These are phyloP conservation scores for Colletotrichum sp. DNA, from an alignment of 2,329 filamentous ascomycete species.

Conservation along the genomic window DNA sequence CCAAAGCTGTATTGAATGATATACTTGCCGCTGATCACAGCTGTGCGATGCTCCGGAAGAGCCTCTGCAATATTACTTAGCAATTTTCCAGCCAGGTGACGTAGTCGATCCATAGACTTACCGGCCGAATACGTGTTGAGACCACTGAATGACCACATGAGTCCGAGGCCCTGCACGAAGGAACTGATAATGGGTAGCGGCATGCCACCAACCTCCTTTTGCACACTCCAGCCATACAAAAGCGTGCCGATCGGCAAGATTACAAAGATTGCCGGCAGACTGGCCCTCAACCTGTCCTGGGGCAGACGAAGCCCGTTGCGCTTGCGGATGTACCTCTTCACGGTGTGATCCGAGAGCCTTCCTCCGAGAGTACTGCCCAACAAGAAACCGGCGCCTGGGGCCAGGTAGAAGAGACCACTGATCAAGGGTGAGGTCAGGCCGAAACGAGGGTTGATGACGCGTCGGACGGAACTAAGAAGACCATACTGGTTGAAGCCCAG, in stretches of 20 bases:
- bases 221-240: constrained; percentile 68
- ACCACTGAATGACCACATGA: constrained; percentile 42
- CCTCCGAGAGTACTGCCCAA: constrained; percentile 71
- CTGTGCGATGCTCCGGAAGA: constrained; percentile 14
- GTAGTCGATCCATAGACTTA: constrained; percentile 15
- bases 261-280: constrained; percentile 63
- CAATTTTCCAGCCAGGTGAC: neutral
- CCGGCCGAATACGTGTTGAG: constrained; percentile 45
- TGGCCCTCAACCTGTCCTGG: constrained; percentile 71
- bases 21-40: constrained; percentile 24
- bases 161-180: constrained; percentile 36
- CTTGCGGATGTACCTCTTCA: constrained; percentile 64
- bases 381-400: constrained; percentile 71
- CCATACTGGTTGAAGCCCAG: constrained; percentile 77
- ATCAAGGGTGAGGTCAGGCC: constrained; percentile 67
- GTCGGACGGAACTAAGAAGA: constrained; percentile 71
- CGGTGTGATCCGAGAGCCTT: constrained; percentile 69
- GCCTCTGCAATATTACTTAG: constrained; percentile 13
- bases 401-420: constrained; percentile 72
- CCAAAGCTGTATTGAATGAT: constrained; percentile 23
- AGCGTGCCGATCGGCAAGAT: constrained; percentile 69
- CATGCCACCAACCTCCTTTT: constrained; percentile 35
- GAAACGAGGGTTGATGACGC: constrained; percentile 75
- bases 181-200: constrained; percentile 36
- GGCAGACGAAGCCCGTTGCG: constrained; percentile 62